Evolutionary conservation across 2,329 filamentous ascomycete species (phyloP), one percentile per base, ranked within the genome.

Genomic region (Penicillium sp.): DNA sequence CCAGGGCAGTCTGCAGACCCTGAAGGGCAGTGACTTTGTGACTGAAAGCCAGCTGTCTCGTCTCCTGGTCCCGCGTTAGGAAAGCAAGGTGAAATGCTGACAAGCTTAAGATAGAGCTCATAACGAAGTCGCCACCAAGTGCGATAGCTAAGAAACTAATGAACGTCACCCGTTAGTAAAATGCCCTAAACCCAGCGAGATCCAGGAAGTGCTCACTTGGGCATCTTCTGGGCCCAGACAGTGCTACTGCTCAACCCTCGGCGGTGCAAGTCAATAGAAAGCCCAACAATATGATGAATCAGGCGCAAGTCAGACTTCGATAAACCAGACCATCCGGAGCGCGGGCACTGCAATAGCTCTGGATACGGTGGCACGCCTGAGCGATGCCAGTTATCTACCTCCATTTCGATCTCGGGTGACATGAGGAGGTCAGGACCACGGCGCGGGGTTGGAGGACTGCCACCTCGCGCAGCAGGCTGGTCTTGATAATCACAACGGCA

Each of bases 401-500:
- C 83, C 43, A 81, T 80, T 72, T 95, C 88, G 58, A 93, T 88
- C 63, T 92, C 86, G 13, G 88, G 86, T 35, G 87, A 91, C 84
- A 91, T 95, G 68, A 93, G 82, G 46, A 97, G 80, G 59, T 83
- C 78, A 16, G 80, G 76, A 53, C 77, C 74, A 55, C 78, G 77
- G 38, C 77, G 75, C 54, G 77, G 73, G 51, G 71, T 72, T 44
- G 74, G 68, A 49, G 72, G 75, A 55, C 78, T 78, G 57, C 80
- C 46, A 25, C 33, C 78, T 40, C 64, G 72, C 53, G 85, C 79
- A 38, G 82, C 78, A 41, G 87, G 82, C 65, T 85, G 84, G 68
- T 97, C 91, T 79, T 95, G 95, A 77, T 97, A 99, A 63, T 95
- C 93, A 74, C 93, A 99, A 65, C 91, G 88, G 64, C 95, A 93